A percentile compares a stretch with the other conserved stretches of the same genome.
phyloP scores from a whole-genome alignment of 2,329 filamentous ascomycete genomes.

The Cordyceps pruinosa region DNA sequence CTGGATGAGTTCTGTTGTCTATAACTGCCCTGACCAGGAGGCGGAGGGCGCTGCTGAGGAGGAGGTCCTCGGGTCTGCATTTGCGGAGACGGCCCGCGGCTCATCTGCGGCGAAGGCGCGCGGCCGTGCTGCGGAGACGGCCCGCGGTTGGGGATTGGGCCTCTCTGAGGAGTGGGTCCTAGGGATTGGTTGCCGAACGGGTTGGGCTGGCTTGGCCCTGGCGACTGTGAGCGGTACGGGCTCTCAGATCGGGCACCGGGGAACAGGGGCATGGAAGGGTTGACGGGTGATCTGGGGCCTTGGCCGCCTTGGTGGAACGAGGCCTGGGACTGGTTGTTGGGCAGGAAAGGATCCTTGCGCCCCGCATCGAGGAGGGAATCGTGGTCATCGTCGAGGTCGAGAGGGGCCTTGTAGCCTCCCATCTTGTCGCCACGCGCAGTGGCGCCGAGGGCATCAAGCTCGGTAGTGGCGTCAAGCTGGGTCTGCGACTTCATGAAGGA shows the following conservation, averaged over 20 bases:
- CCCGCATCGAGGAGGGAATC: slow-evolving; percentile 34
- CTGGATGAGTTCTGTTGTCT: slow-evolving; percentile 34
- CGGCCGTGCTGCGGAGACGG: slow-evolving; percentile 6
- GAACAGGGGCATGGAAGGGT: slow-evolving; percentile 38
- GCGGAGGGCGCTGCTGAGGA: slow-evolving; percentile 22
- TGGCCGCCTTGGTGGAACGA: slow-evolving; percentile 22
- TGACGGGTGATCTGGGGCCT: slow-evolving; percentile 32
- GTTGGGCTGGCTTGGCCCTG: slow-evolving; percentile 20
- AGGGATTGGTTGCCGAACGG: slow-evolving; percentile 16
- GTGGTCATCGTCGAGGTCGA: slow-evolving; percentile 36
- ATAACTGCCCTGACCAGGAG: slow-evolving; percentile 17
- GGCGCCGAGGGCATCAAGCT: slow-evolving; percentile 85
- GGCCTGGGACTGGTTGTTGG: slow-evolving; percentile 24
- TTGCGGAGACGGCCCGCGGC: slow-evolving; percentile 3
- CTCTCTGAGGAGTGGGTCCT: slow-evolving; percentile 5
- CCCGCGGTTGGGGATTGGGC: slow-evolving; percentile 8
- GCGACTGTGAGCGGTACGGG: slow-evolving; percentile 29
- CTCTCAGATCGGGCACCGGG: slow-evolving; percentile 30
- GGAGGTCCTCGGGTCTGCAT: slow-evolving; percentile 6
- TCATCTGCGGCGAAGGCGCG: slow-evolving; percentile 5
- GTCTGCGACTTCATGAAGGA: slow-evolving; percentile 97
- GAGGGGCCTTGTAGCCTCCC: slow-evolving; percentile 36
- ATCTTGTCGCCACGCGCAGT: slow-evolving; percentile 78
- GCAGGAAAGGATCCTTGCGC: slow-evolving; percentile 26
- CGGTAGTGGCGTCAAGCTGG: slow-evolving; percentile 67